A percentile compares a stretch with the other conserved stretches of the same genome.
Evolutionary conservation across 179 eudicot genomes (phyloP).

Genomic region (Drosera spatulata): DNA sequence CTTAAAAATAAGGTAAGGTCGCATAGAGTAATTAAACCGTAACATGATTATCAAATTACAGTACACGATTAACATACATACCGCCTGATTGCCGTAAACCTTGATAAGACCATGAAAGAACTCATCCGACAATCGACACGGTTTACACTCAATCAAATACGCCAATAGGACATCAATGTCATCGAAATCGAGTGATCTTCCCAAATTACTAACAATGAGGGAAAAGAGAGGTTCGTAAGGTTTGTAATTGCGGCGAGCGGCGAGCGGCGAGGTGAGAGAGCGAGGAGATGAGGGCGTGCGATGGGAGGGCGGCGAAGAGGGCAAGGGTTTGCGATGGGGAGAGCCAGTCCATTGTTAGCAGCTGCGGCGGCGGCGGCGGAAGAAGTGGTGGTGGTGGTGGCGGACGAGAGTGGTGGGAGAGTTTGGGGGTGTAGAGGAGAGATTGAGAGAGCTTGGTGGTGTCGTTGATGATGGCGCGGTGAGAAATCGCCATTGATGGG

Average conservation of each 20-base stretch:
- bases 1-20: too few relatives aligned
- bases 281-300: slow-evolving; percentile 32
- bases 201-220: slow-evolving; percentile 46
- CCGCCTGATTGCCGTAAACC: slow-evolving; percentile 61
- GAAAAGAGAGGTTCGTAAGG: slow-evolving; percentile 68
- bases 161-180: slow-evolving; percentile 49
- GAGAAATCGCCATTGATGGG: too few relatives aligned
- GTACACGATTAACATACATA: too few relatives aligned
- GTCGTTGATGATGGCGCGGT: too few relatives aligned
- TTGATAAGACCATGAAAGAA: slow-evolving; percentile 60
- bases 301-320: slow-evolving; percentile 46
- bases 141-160: slow-evolving; percentile 38
- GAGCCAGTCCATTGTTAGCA: slow-evolving; percentile 90
- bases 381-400: too few relatives aligned
- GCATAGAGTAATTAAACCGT: too few relatives aligned
- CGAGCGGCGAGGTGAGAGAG: slow-evolving; percentile 50
- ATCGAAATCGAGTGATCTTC: slow-evolving; percentile 39
- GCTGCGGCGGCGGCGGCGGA: too few relatives aligned
- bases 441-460: too few relatives aligned
- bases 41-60: too few relatives aligned
- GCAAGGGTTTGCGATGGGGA: slow-evolving; percentile 53
- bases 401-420: too few relatives aligned
- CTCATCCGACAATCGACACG: slow-evolving; percentile 51
- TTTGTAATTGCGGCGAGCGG: slow-evolving; percentile 60
- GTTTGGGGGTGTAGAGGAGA: too few relatives aligned